Conservation (phyloP, 148 eudicot genomes). For the Silene uniflora region DNA sequence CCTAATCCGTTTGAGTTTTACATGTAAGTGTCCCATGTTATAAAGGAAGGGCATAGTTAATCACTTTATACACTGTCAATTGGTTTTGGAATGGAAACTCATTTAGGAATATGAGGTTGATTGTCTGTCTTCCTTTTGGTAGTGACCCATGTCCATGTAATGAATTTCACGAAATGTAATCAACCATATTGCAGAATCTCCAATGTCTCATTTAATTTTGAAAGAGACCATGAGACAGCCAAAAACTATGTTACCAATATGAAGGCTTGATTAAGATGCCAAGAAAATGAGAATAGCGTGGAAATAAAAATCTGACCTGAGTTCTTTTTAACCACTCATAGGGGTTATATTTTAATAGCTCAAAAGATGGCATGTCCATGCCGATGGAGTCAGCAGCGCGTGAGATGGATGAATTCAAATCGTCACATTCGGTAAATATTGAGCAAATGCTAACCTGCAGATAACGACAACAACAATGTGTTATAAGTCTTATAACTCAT, state of each 20-base stretch:
- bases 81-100: too few relatives aligned
- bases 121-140: too few relatives aligned
- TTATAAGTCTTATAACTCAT: not conserved
- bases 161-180: not conserved
- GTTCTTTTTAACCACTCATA: slow-evolving; percentile 79
- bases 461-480: not conserved
- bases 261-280: not conserved
- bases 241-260: not conserved
- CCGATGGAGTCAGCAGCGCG: slow-evolving; percentile 84
- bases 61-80: too few relatives aligned
- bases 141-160: too few relatives aligned
- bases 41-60: too few relatives aligned
- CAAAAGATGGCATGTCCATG: slow-evolving; percentile 64
- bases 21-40: too few relatives aligned
- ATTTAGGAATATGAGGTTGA: too few relatives aligned
- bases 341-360: slow-evolving; percentile 61
- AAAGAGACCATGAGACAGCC: not conserved
- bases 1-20: too few relatives aligned
- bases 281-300: not conserved
- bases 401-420: slow-evolving; percentile 61
- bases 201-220: not conserved
- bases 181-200: not conserved
- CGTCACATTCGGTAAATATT: slow-evolving; percentile 52
- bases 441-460: slow-evolving; percentile 78
- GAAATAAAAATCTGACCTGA: slow-evolving; percentile 47